phyloP scores from a whole-genome alignment of 179 eudicot genomes.

The Monotropa hypopitys region DNA sequence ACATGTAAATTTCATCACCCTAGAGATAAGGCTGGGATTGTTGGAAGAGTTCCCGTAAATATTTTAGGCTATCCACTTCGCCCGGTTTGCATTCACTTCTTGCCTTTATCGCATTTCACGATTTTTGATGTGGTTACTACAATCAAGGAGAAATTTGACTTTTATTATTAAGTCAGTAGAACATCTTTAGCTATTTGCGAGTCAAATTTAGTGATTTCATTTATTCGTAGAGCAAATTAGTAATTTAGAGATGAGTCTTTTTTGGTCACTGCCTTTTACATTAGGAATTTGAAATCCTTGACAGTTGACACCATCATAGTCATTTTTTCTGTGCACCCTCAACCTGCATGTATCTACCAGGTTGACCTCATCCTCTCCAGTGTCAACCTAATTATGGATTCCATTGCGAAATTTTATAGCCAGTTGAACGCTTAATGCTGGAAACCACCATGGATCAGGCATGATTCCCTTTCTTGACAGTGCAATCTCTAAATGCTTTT shows the following conservation, averaged over 20 bases:
- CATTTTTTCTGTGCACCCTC: not conserved
- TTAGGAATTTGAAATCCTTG: not conserved
- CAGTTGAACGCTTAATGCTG: not conserved
- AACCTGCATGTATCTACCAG: too few relatives aligned
- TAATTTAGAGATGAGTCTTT: not conserved
- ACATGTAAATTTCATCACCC: constrained; percentile 98
- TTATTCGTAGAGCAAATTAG: not conserved
- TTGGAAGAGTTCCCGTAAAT: constrained; percentile 77
- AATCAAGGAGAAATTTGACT: not conserved
- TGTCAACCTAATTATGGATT: too few relatives aligned
- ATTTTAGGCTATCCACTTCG: constrained; percentile 95
- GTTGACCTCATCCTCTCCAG: too few relatives aligned
- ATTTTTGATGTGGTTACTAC: not conserved
- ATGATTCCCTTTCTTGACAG: not conserved
- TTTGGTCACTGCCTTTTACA: not conserved
- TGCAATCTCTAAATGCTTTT: not conserved
- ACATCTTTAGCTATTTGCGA: not conserved
- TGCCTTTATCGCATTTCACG: constrained; percentile 2
- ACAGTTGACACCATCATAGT: not conserved
- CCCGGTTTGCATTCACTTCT: constrained; percentile 38
- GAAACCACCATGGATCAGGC: not conserved
- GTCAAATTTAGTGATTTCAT: not conserved
- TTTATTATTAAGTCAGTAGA: not conserved
- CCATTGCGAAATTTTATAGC: not conserved
- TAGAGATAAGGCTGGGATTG: constrained; percentile 81